Base-by-base conservation (phyloP, 805 yeast genomes). In the Kazachstania psychrophila region DNA sequence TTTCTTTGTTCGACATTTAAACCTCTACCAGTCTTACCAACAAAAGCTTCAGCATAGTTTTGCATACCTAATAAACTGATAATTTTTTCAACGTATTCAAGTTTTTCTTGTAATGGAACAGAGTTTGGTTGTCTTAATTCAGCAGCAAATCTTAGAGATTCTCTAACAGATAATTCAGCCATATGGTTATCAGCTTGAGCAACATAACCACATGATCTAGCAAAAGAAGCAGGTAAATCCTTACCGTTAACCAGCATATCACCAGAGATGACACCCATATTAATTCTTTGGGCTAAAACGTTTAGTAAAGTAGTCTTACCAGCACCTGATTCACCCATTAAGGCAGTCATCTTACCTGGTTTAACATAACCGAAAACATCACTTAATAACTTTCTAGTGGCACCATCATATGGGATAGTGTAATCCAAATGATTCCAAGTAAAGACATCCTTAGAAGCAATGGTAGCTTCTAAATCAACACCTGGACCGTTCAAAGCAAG, bases 271-370 rank as follows among this genome's bases (percentile, higher is more conserved):
- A 74, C 76, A 60, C 89, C 92, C 55, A 72, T 65, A 29, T 77
- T 71, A 37, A 79, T 72, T 57, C 89, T 71, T 51, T 77, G 82
- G 16, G 86, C 77, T 42, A 82, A 68, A 46, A 79, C 77, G 57
- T 81, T 80, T 48, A 82, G 66, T 40, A 81, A 64, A 3, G 89
- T 82, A 18, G 92, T 81, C 52, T 81, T 81, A 64, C 92, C 92
- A 31, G 92, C 92, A 64, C 92, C 92, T 23, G 89, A 81, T 36
- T 79, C 82, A 51, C 92, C 92, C 88, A 81, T 80, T 40, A 81
- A 65, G 5, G 89, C 89, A 28, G 88, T 80, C 58, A 81, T 66
- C 39, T 82, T 79, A 49, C 89, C 89, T 14, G 89, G 89, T 51
- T 76, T 77, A 38, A 79, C 85, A 68, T 77, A 81, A 34, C 89